Conservation (phyloP, 1,139 yeast species). For the Geotrichum europaeum region DNA sequence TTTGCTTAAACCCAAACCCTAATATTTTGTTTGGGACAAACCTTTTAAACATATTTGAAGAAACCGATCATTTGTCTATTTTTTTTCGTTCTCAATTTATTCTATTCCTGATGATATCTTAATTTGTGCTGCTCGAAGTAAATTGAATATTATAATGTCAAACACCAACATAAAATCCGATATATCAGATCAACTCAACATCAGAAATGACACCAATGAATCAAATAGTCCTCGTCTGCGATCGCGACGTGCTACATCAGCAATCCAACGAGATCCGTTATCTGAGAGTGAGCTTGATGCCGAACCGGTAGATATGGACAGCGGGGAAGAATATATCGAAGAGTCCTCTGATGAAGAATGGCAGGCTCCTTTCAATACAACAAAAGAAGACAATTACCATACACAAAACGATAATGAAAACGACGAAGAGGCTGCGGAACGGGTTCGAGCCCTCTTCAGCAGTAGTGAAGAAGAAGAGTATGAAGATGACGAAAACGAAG, state of each 20-base stretch:
- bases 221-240: not conserved
- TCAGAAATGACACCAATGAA: not conserved
- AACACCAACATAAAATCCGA: not conserved
- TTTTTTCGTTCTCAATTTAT: too few species aligned
- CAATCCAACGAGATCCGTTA: not conserved
- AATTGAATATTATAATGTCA: not conserved
- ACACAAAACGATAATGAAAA: not conserved
- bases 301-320: not conserved
- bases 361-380: not conserved
- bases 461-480: conserved; percentile 20
- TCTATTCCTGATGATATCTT: not conserved
- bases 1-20: not conserved
- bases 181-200: not conserved
- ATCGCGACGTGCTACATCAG: not conserved
- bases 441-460: conserved; percentile 7
- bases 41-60: not conserved
- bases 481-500: conserved; percentile 27
- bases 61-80: not conserved
- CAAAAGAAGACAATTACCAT: not conserved
- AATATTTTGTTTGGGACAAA: not conserved
- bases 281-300: not conserved
- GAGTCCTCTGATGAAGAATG: not conserved
- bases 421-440: conserved; percentile 1
- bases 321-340: not conserved
- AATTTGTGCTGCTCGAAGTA: not conserved